Percentiles rank a stretch among this genome's conserved stretches.
Evolutionary conservation across 2,329 filamentous ascomycete genomes (phyloP).

Genomic region (Exophiala alcalophila): DNA sequence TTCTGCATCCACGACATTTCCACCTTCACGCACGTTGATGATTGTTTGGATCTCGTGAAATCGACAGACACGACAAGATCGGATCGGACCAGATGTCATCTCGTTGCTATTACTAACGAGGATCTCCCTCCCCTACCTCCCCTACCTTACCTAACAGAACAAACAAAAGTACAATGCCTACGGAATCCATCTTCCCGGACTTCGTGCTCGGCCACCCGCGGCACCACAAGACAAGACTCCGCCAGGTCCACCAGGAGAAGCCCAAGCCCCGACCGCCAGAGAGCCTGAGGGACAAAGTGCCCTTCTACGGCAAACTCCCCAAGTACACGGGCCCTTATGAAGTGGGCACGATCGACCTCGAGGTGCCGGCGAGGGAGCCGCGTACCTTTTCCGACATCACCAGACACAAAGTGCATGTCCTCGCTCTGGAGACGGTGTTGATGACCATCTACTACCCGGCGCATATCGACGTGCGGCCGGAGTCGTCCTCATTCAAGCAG

Average conservation of each 20-base stretch:
- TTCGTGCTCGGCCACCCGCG: conserved; percentile 25
- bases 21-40: too few species aligned
- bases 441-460: conserved; percentile 66
- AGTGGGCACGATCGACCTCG: conserved; percentile 55
- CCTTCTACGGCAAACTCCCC: conserved; percentile 47
- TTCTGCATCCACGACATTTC: too few species aligned
- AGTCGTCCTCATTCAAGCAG: conserved; percentile 41
- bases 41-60: too few species aligned
- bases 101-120: too few species aligned
- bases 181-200: conserved; percentile 23
- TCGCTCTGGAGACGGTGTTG: conserved; percentile 59
- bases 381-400: conserved; percentile 51
- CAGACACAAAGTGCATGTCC: conserved; percentile 45
- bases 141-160: too few species aligned
- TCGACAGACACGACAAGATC: too few species aligned
- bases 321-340: conserved; percentile 54
- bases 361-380: conserved; percentile 50
- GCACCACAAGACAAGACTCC: conserved; percentile 11
- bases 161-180: too few species aligned
- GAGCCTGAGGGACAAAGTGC: conserved; percentile 48
- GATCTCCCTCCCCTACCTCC: too few species aligned
- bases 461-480: conserved; percentile 42
- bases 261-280: conserved; percentile 48
- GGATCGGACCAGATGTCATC: too few species aligned
- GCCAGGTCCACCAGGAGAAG: conserved; percentile 15